Evolutionary conservation across 345 rosid species (phyloP).

Genomic region (Erucastrum elatum): DNA sequence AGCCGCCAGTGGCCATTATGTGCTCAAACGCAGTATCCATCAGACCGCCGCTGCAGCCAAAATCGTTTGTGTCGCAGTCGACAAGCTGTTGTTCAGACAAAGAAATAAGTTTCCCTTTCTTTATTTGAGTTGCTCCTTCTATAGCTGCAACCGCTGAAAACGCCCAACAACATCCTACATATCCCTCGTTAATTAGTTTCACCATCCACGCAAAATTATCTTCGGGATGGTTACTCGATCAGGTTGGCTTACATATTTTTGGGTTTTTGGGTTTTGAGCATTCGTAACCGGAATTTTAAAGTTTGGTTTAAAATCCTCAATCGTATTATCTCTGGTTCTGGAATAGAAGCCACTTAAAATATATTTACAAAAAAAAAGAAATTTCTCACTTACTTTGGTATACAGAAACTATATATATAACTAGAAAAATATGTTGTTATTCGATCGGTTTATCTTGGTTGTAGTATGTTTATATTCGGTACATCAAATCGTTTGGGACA

Average conservation of each 20-base stretch:
- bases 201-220: background rate
- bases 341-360: background rate
- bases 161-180: slow-evolving; percentile 70
- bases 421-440: background rate
- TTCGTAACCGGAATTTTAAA: background rate
- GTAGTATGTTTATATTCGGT: background rate
- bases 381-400: background rate
- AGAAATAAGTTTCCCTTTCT: slow-evolving; percentile 51
- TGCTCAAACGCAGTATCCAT: slow-evolving; percentile 62
- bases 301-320: background rate
- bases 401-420: background rate
- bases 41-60: slow-evolving; percentile 56
- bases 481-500: no score
- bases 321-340: background rate
- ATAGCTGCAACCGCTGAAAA: slow-evolving; percentile 67
- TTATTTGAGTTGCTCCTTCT: slow-evolving; percentile 60
- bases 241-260: background rate
- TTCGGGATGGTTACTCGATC: background rate
- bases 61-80: slow-evolving; percentile 45
- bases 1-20: slow-evolving; percentile 45
- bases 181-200: background rate
- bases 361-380: background rate
- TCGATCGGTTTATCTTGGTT: background rate
- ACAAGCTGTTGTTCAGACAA: slow-evolving; percentile 69
- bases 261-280: background rate